Conservation (phyloP, 2,329 filamentous ascomycete genomes). For the Aschersonia sp. region DNA sequence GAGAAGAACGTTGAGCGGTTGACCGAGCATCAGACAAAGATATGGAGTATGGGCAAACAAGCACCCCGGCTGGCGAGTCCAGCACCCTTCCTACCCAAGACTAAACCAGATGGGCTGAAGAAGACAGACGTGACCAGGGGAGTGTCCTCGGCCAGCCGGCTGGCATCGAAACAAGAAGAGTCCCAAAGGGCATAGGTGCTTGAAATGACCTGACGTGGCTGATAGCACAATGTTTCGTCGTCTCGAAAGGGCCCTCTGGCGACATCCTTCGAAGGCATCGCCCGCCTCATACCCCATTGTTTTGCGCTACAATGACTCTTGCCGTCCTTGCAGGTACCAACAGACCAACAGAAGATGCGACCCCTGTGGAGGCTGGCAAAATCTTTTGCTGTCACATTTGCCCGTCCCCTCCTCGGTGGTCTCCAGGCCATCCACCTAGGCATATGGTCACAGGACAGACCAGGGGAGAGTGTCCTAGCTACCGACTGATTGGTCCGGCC, state of each 20-base stretch:
- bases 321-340: background rate
- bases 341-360: background rate
- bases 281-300: background rate
- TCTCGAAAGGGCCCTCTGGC: background rate
- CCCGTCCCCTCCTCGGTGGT: background rate
- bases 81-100: slow-evolving; percentile 2
- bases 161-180: slow-evolving; percentile 4
- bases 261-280: background rate
- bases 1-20: slow-evolving; percentile 2
- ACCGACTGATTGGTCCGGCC: slow-evolving; percentile 6
- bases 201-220: slow-evolving; percentile 4
- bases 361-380: background rate
- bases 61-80: slow-evolving; percentile 1
- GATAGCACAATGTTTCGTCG: background rate
- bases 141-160: background rate
- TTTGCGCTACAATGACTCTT: background rate
- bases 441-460: background rate
- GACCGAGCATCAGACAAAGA: slow-evolving; percentile 1
- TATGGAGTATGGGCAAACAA: slow-evolving; percentile 1
- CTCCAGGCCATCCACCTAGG: background rate
- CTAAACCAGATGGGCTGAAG: slow-evolving; percentile 1
- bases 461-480: background rate
- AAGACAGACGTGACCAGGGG: slow-evolving; percentile 1
- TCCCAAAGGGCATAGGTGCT: slow-evolving; percentile 1
- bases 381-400: background rate